Percentiles rank a stretch among this genome's conserved stretches.
phyloP scores from a whole-genome alignment of 345 rosid species.

The Euclidium syriacum region DNA sequence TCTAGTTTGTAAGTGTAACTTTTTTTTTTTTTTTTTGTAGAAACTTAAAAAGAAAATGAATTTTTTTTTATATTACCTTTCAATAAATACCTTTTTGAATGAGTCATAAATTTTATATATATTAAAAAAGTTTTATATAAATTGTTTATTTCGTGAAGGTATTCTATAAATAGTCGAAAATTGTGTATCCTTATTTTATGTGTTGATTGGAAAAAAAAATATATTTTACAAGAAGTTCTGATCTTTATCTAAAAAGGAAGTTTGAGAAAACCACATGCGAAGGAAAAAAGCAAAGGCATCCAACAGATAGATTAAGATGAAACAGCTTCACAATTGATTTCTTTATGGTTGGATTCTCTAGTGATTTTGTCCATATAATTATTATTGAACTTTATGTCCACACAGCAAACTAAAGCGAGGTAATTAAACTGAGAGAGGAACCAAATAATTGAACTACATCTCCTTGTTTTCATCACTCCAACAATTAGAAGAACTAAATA shows the following conservation, averaged over 20 bases:
- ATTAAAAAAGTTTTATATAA: too few species aligned
- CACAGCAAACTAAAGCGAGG: not conserved
- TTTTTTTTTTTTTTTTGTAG: too few species aligned
- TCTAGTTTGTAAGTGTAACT: too few species aligned
- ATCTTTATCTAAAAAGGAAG: not conserved
- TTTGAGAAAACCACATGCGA: conserved; percentile 18
- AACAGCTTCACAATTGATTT: conserved; percentile 15
- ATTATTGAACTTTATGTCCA: conserved; percentile 17
- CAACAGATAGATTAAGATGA: not conserved
- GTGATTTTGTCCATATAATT: conserved; percentile 9
- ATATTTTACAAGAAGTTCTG: not conserved
- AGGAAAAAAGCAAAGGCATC: conserved; percentile 17
- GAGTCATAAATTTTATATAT: too few species aligned
- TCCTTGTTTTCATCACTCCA: not conserved
- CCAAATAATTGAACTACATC: not conserved
- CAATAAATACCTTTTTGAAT: too few species aligned
- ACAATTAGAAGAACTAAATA: not conserved
- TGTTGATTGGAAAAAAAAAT: not conserved
- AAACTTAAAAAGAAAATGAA: too few species aligned
- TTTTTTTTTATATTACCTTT: too few species aligned
- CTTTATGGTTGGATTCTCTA: conserved; percentile 8
- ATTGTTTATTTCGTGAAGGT: too few species aligned
- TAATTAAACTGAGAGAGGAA: not conserved
- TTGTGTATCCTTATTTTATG: not conserved
- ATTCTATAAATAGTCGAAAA: too few species aligned